phyloP scores from a whole-genome alignment of 169 alveolate genomes.

The Eimeria sp. region DNA sequence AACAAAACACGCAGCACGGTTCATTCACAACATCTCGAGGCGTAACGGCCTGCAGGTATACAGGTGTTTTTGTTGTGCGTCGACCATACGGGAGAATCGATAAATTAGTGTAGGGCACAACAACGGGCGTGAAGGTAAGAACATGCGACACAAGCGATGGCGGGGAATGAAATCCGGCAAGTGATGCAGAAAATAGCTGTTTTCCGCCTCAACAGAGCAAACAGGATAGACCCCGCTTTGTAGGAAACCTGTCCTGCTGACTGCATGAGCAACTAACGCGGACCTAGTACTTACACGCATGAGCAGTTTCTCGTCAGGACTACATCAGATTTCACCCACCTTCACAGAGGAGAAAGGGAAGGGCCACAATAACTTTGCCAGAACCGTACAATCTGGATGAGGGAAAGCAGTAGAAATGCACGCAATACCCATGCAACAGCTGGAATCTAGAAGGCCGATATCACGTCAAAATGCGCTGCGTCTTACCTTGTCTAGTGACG shows the following conservation, averaged over 20 bases:
- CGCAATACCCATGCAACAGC: not conserved
- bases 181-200: not conserved
- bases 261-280: not conserved
- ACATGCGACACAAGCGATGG: not conserved
- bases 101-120: not conserved
- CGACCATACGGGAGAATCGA: not conserved
- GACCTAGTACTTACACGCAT: not conserved
- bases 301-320: not conserved
- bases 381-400: not conserved
- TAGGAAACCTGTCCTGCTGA: not conserved
- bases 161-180: not conserved
- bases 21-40: not conserved
- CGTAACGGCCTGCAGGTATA: not conserved
- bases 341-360: not conserved
- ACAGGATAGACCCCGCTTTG: not conserved
- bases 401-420: not conserved
- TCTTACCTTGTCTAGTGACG: not conserved
- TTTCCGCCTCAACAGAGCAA: not conserved
- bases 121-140: not conserved
- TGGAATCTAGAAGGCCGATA: not conserved
- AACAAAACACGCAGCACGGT: not conserved
- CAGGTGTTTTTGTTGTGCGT: not conserved
- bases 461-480: not conserved
- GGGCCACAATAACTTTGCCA: not conserved
- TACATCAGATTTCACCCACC: not conserved